Base-by-base conservation (phyloP, 1,284 basidiomycete species). In the Gomphus bonarii region DNA sequence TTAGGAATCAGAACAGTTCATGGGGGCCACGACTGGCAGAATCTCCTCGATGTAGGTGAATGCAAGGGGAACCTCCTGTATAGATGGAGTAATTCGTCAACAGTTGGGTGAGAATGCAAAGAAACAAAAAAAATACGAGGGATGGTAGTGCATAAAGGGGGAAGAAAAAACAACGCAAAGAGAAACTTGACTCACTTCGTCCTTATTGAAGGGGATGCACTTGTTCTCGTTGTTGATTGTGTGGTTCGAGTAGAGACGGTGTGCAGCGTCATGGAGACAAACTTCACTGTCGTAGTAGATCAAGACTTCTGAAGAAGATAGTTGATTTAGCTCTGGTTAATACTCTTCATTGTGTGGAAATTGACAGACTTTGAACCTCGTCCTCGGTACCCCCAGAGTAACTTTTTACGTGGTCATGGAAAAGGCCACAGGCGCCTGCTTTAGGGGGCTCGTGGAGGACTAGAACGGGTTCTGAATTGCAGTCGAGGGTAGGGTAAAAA, bases 311-410 rank as follows among this genome's bases (percentile, higher is more conserved):
- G 18, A 12, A 16, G n/a, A 20, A 9, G 36, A 53, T n/a, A 30
- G n/a, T 33, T 25, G 1, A 18, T 4, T 48, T 20, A 48, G 25
- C 16, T 31, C 46, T 28, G 18, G 4, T 18, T 11, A 40, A 46
- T 20, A 9, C 14, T 7, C 1, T 20, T 22, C 12, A 6, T 31
- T 28, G 6, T 9, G 36, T 22, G 25, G 36, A 14, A 43, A 12
- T 8, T 36, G 36, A 43, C n/a, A 20, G 28, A 53, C 51, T 53
- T 30, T 53, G 51, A 14, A 53, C 16, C 4, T 53, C 43, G 51
- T 53, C 51, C 38, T 40, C 28, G 25, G 51, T 53, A 12, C 51
- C 51, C 20, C 51, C 51, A n/a, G 51, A 53, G 38, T 53, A 53
- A 36, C 51, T 53, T 18, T 36, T 40, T 16, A 43, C 40, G 20